Conservation (phyloP, 2,329 filamentous ascomycete species). For the Exophiala dermatitidis region DNA sequence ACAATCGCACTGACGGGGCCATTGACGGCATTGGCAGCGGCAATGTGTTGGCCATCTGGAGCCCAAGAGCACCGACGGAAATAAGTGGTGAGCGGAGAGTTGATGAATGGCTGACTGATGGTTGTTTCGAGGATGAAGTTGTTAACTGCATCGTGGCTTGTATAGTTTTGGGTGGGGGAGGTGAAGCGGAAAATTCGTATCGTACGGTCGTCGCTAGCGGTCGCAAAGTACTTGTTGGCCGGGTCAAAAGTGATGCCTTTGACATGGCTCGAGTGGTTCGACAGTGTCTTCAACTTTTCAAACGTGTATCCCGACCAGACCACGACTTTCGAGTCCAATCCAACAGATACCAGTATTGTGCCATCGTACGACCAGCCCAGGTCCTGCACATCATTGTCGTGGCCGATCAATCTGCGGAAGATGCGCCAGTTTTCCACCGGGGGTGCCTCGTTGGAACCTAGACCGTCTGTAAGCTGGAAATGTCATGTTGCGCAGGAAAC, state of each 20-base stretch:
- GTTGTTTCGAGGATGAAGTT: conserved; percentile 95
- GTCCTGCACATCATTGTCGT: conserved; percentile 98
- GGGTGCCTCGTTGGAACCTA: conserved; percentile 76
- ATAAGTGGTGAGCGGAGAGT: conserved; percentile 91
- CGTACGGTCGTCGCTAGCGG: conserved; percentile 89
- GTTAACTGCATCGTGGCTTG: conserved; percentile 88
- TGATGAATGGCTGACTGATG: conserved; percentile 77
- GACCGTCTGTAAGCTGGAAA: conserved; percentile 20
- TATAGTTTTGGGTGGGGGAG: conserved; percentile 81
- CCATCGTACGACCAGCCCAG: conserved; percentile 95
- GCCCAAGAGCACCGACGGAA: conserved; percentile 97
- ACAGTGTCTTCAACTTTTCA: conserved; percentile 90
- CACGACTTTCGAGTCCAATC: conserved; percentile 93
- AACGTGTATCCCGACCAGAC: conserved; percentile 98
- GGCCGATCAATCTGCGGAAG: conserved; percentile 82
- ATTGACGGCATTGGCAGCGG: conserved; percentile 93
- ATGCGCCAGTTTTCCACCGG: conserved; percentile 98
- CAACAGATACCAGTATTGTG: conserved; percentile 90
- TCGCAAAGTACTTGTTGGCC: conserved; percentile 98
- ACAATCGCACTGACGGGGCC: conserved; percentile 95
- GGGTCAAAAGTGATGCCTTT: conserved; percentile 98
- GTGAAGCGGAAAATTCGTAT: conserved; percentile 97
- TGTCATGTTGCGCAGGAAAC: neutral
- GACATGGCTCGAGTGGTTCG: conserved; percentile 92
- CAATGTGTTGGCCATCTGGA: conserved; percentile 93